Conservation (phyloP, 345 rosid genomes). For the Melaleuca alternifolia region DNA sequence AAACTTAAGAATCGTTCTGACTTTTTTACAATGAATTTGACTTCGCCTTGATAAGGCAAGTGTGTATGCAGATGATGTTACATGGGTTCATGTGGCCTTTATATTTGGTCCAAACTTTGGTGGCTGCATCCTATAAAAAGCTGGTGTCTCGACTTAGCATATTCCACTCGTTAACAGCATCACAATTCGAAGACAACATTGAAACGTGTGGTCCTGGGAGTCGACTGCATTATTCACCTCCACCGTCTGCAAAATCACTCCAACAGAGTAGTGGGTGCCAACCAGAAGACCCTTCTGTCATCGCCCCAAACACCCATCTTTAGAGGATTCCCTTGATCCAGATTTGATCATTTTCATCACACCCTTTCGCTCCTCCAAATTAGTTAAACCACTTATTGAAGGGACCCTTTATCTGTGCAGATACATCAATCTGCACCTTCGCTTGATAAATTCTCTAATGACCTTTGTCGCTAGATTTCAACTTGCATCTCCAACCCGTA, state of each 20-base stretch:
- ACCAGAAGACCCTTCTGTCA: neutral
- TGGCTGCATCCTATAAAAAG: neutral
- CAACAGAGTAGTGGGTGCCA: neutral
- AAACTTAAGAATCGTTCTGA: neutral
- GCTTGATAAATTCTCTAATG: neutral
- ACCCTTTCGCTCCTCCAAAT: neutral
- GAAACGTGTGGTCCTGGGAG: neutral
- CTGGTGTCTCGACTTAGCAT: neutral
- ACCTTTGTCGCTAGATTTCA: neutral
- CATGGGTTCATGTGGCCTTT: neutral
- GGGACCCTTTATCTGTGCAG: neutral
- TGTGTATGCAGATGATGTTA: neutral
- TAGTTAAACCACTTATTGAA: neutral
- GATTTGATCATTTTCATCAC: neutral
- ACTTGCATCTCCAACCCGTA: neutral
- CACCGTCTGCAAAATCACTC: neutral
- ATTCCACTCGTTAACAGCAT: neutral
- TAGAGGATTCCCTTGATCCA: neutral
- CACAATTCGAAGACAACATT: neutral
- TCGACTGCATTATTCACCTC: neutral
- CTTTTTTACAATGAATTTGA: neutral
- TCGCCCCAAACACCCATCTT: neutral
- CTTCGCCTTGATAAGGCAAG: neutral
- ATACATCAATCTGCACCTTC: neutral
- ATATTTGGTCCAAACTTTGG: neutral